Base-by-base conservation (phyloP, 495 filamentous ascomycete species). In the Rhizodiscina lignyota region DNA sequence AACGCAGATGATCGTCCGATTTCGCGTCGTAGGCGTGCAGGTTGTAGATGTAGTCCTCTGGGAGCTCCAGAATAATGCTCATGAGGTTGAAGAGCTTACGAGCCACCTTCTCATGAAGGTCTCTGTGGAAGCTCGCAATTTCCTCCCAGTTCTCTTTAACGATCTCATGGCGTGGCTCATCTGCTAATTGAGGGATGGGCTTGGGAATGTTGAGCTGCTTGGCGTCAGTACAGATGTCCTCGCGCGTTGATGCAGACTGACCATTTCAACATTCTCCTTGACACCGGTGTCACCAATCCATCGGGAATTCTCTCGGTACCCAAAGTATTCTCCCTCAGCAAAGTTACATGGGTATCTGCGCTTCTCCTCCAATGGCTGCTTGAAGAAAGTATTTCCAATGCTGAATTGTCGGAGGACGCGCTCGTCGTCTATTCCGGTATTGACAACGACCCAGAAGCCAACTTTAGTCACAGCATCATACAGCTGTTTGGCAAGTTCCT, bases 171-270 rank as follows among this genome's bases (percentile, higher is more conserved):
- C 49, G 42, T 41, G 51, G 36, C 33, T 55, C 32, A 45, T 53
- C 18, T 42, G 56, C 54, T 35, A 55, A 54, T 23, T 44, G 53
- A 2, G 60, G 58, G 19, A 64, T 67, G 12, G 53, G 53, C 37
- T 67, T 67, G 21, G 57, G 60, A n/a, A 66, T 59, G 34, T 67
- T 67, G 22, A 62, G 49, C 59, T 63, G 26, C 10, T 21, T 13
- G 21, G n/a, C 5, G 11, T 31, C 32, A 39, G 22, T 34, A 18
- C 12, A 37, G 11, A 37, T n/a, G 13, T 21, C 18, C 17, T 30
- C 1, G 15, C 19, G 18, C 13, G n/a, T 18, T 19, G 11, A 18
- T 21, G 27, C 19, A 13, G n/a, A 16, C 30, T 18, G 43, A 62
- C 61, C 59, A 61, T 61, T 35, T 61, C 60, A 11, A 60, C 39